A percentile compares a stretch with the other conserved stretches of the same genome.
Evolutionary conservation across 108 stramenopile genomes (phyloP).

Genomic region (Asterionellopsis glacialis): DNA sequence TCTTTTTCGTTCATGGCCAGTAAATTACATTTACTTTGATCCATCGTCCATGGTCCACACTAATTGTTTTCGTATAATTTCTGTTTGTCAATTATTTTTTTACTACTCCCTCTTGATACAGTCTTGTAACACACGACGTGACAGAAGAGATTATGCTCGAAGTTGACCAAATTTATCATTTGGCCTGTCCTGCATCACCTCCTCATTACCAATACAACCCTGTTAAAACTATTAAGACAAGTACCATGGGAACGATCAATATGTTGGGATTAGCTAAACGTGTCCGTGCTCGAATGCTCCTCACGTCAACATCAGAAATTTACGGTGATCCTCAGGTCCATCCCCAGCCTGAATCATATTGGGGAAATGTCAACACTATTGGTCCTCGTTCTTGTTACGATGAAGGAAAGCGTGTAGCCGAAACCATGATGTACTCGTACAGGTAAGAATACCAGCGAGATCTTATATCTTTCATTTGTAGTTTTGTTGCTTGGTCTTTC

Average conservation of each 20-base stretch:
- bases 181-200: slow-evolving; percentile 99
- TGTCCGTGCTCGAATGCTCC: slow-evolving; percentile 90
- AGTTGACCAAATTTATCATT: slow-evolving; percentile 98
- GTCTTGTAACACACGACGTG: slow-evolving; percentile 92
- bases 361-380: slow-evolving; percentile 98
- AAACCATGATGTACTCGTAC: slow-evolving; percentile 99
- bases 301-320: slow-evolving; percentile 94
- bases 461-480: too few species aligned
- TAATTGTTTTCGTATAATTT: not conserved
- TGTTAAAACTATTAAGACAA: slow-evolving; percentile 99
- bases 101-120: slow-evolving; percentile 10
- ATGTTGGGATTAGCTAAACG: slow-evolving; percentile 99
- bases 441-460: slow-evolving; percentile 5
- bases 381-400: slow-evolving; percentile 99
- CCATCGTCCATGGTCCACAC: not conserved
- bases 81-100: slow-evolving; percentile 1
- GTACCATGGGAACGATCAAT: slow-evolving; percentile 95
- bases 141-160: slow-evolving; percentile 96
- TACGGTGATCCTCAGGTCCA: slow-evolving; percentile 87
- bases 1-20: too few species aligned
- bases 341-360: slow-evolving; percentile 95
- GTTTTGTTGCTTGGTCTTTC: too few species aligned
- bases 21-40: too few species aligned
- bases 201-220: slow-evolving; percentile 99
- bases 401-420: slow-evolving; percentile 99